Evolutionary conservation across 2,329 filamentous ascomycete genomes (phyloP), one percentile per base, ranked within the genome.

Genomic region (Fusarium fujikuroi): DNA sequence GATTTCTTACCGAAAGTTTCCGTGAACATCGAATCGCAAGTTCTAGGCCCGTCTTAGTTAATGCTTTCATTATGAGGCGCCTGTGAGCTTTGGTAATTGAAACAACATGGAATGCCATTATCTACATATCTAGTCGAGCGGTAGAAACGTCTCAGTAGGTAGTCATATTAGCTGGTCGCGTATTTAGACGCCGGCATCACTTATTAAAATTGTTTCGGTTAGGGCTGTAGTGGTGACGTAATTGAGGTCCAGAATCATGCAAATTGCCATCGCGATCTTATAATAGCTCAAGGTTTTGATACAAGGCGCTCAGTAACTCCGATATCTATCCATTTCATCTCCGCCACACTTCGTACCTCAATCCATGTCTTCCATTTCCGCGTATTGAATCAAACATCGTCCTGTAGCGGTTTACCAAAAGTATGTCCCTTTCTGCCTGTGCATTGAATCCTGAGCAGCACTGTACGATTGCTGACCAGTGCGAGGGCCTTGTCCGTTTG

Each of bases 191-290:
- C 78, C 11, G 84, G 32, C n/a, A 19, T 40, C 86, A 78, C 77
- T 52, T 73, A 75, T 67, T 86, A 85, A 60, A 84, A 72, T 43
- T 80, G 79, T 52, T 60, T n/a, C 25, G 58, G 49, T 25, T 80
- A 77, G 10, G 85, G 21, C 72, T 44, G 47, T n/a, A 11, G 21
- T 16, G 9, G 43, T 37, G 32, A 42, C 54, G 34, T 30, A 53
- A 61, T 44, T 50, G 28, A 63, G 49, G 34, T 36, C n/a, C 23
- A 49, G 52, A 25, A 40, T 40, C n/a, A 28, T 28, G 36, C 28
- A 42, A n/a, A 30, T 54, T n/a, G 25, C 15, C 19, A 40, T 42
- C 34, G 34, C 19, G 50, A 54, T 42, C 25, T 42, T n/a, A 42
- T n/a, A 28, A 42, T 25, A 54, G 50, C 36, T 54, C 23, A n/a